phyloP scores from a whole-genome alignment of 805 yeast species.

The Grigorovia jiainica region DNA sequence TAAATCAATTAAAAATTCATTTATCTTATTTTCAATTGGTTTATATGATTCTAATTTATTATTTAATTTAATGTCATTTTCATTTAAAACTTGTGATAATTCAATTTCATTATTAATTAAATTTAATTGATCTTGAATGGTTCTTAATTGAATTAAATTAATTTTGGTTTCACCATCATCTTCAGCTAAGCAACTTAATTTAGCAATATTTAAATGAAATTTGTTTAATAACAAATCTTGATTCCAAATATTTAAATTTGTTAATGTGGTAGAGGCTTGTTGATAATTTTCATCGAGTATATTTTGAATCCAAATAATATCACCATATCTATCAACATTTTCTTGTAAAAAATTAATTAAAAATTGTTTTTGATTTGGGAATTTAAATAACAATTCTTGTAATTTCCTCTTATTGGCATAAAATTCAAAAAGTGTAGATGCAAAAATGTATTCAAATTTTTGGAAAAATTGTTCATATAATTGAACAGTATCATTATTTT shows the following conservation, averaged over 20 bases:
- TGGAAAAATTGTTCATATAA: slow-evolving; percentile 45
- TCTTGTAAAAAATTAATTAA: slow-evolving; percentile 45
- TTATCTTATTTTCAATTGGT: slow-evolving; percentile 15
- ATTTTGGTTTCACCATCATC: slow-evolving; percentile 5
- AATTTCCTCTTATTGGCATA: slow-evolving; percentile 46
- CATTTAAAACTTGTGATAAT: slow-evolving; percentile 23
- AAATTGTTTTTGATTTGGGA: slow-evolving; percentile 41
- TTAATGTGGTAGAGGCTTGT: slow-evolving; percentile 42
- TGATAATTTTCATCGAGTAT: slow-evolving; percentile 41
- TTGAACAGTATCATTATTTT: slow-evolving; percentile 26
- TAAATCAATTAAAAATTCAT: slow-evolving; percentile 18
- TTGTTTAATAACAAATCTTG: slow-evolving; percentile 36
- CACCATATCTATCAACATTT: slow-evolving; percentile 35
- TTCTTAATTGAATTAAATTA: slow-evolving; percentile 21
- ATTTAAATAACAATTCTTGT: slow-evolving; percentile 45
- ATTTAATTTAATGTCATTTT: slow-evolving; percentile 16
- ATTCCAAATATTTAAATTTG: slow-evolving; percentile 33
- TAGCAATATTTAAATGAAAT: slow-evolving; percentile 61
- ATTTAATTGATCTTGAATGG: slow-evolving; percentile 43
- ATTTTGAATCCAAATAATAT: slow-evolving; percentile 66
- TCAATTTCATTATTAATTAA: slow-evolving; percentile 41
- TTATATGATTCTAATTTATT: slow-evolving; percentile 18
- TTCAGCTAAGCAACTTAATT: slow-evolving; percentile 48
- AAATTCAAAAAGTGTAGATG: slow-evolving; percentile 49
- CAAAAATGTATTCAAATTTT: slow-evolving; percentile 60